Percentiles rank a stretch among this genome's conserved stretches.
Evolutionary conservation across 108 stramenopile genomes (phyloP).

Genomic region (Pseudonitzschia multistriata): DNA sequence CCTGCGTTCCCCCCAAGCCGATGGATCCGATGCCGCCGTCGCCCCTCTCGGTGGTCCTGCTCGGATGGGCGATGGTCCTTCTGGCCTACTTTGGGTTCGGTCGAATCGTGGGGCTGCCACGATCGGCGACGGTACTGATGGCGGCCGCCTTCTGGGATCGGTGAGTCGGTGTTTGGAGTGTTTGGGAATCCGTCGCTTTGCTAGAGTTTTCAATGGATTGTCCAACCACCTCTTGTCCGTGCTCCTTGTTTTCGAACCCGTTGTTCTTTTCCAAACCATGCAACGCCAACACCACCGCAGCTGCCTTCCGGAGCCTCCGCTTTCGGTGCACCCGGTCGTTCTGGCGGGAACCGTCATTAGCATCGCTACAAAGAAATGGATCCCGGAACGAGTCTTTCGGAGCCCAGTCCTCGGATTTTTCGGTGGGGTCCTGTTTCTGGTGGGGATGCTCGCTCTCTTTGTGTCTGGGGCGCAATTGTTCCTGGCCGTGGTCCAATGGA

Average conservation of each 20-base stretch:
- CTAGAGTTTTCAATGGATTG: too few relatives aligned
- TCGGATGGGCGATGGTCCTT: neutral
- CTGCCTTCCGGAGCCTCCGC: slow-evolving; percentile 22
- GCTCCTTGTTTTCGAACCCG: neutral
- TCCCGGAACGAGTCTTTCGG: slow-evolving; percentile 23
- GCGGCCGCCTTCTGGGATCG: slow-evolving; percentile 6
- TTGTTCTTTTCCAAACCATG: too few relatives aligned
- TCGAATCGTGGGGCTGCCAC: neutral
- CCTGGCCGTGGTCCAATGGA: slow-evolving; percentile 7
- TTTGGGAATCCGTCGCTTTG: too few relatives aligned
- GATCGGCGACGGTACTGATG: slow-evolving; percentile 4
- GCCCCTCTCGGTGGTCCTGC: neutral
- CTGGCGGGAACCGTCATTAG: slow-evolving; percentile 39
- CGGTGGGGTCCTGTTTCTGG: slow-evolving; percentile 23
- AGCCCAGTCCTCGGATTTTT: slow-evolving; percentile 33
- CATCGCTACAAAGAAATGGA: slow-evolving; percentile 11
- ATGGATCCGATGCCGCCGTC: slow-evolving; percentile 12
- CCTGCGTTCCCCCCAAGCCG: slow-evolving; percentile 7
- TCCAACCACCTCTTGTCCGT: too few relatives aligned
- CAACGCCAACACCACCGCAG: too few relatives aligned
- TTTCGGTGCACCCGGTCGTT: slow-evolving; percentile 43
- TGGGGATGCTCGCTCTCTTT: slow-evolving; percentile 21
- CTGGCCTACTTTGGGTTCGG: neutral
- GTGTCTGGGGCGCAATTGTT: slow-evolving; percentile 15
- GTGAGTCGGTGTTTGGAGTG: too few relatives aligned